phyloP scores from a whole-genome alignment of 1,284 basidiomycete genomes.

The Inonotus hispidus region DNA sequence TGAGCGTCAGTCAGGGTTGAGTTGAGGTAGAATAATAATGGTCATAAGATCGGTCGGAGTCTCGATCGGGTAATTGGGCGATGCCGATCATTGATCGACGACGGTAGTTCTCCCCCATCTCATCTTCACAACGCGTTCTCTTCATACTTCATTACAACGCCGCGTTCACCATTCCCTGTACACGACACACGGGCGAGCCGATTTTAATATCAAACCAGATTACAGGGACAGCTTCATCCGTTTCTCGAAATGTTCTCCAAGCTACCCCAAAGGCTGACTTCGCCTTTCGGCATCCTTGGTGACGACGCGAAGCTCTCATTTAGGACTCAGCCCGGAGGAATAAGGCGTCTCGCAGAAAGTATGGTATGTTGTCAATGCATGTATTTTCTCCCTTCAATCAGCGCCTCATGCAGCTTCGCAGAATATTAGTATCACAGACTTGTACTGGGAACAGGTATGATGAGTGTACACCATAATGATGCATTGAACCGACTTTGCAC shows the following conservation, averaged over 20 bases:
- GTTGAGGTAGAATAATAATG: too few species aligned
- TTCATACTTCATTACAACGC: too few species aligned
- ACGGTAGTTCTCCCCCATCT: not conserved
- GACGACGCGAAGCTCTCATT: conserved; percentile 89
- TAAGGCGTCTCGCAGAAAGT: conserved; percentile 64
- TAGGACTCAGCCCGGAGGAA: conserved; percentile 72
- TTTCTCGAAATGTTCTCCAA: conserved; percentile 33
- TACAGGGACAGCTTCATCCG: not conserved
- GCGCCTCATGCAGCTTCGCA: conserved; percentile 27
- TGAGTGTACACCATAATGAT: not conserved
- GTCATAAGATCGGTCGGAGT: too few species aligned
- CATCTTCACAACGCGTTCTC: too few species aligned
- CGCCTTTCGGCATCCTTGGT: conserved; percentile 75
- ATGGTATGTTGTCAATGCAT: conserved; percentile 39
- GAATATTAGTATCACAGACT: conserved; percentile 69
- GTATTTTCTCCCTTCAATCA: not conserved
- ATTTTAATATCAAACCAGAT: not conserved
- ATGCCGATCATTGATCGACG: not conserved
- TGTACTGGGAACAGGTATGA: conserved; percentile 81
- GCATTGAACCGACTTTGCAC: conserved; percentile 17
- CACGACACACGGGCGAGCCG: not conserved
- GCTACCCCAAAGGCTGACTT: conserved; percentile 62
- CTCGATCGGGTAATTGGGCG: too few species aligned
- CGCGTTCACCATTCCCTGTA: not conserved
- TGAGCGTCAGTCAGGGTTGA: not conserved